phyloP scores from a whole-genome alignment of 352 stramenopile genomes.

The Pythium dissimile region DNA sequence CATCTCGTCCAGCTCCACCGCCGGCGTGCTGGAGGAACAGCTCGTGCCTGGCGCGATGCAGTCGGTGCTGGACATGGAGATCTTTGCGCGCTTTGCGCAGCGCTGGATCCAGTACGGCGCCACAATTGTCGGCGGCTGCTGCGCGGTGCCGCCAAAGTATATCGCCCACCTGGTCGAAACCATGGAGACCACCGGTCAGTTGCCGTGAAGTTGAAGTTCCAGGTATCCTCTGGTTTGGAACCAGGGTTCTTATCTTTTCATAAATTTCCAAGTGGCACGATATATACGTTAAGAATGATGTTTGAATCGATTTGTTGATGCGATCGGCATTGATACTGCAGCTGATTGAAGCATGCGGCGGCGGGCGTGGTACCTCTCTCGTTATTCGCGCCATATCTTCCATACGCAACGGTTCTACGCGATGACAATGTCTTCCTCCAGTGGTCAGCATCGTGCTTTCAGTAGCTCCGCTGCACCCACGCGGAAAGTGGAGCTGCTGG shows the following conservation, averaged over 20 bases:
- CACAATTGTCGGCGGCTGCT: constrained; percentile 88
- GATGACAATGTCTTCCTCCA: no score
- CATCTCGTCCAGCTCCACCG: constrained; percentile 67
- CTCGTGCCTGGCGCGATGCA: constrained; percentile 58
- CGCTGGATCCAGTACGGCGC: constrained; percentile 70
- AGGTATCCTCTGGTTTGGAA: no score
- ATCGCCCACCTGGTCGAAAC: constrained; percentile 39
- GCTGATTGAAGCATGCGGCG: background rate
- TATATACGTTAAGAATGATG: background rate
- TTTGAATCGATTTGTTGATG: background rate
- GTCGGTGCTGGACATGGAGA: constrained; percentile 65
- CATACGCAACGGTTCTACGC: background rate
- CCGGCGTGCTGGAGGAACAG: constrained; percentile 64
- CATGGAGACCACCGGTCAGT: background rate
- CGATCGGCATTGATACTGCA: background rate
- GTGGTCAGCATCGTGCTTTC: no score
- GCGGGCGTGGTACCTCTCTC: background rate
- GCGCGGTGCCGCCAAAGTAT: constrained; percentile 81
- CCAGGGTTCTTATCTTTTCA: background rate
- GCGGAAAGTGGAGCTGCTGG: constrained; percentile 44
- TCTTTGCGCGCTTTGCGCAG: constrained; percentile 72
- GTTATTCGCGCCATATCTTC: background rate
- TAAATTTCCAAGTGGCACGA: background rate
- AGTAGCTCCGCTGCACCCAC: background rate
- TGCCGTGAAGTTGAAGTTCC: constrained; percentile 8